These are phyloP conservation scores for Bretschneidera sinensis DNA, from an alignment of 345 rosid genomes.

Conservation along the genomic window DNA sequence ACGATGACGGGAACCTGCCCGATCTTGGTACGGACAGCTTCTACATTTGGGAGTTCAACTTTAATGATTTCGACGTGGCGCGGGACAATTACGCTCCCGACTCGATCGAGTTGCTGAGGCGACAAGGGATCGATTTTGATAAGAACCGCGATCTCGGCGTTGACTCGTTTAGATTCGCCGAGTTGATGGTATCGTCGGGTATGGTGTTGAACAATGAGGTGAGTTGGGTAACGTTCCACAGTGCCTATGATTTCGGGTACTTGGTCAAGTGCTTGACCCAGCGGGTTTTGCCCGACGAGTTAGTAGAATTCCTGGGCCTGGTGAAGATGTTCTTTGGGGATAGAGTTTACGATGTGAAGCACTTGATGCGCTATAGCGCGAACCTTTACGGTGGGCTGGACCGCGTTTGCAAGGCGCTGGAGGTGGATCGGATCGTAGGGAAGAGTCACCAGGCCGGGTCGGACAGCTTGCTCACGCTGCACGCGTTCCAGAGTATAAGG, in stretches of 20 bases:
- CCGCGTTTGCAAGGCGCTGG: conserved; percentile 33
- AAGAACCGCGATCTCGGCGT: conserved; percentile 36
- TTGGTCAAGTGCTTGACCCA: conserved; percentile 53
- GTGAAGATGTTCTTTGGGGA: conserved; percentile 39
- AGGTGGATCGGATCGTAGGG: conserved; percentile 36
- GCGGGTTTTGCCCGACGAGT: conserved; percentile 25
- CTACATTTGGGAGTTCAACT: conserved; percentile 68
- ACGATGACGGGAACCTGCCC: conserved; percentile 47
- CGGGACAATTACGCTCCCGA: conserved; percentile 45
- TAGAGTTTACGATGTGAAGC: conserved; percentile 56
- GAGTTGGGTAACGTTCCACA: conserved; percentile 70
- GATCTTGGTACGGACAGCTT: conserved; percentile 36
- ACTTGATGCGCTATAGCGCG: conserved; percentile 43
- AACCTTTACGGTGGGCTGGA: conserved; percentile 52
- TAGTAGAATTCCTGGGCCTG: conserved; percentile 31
- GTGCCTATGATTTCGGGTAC: conserved; percentile 68
- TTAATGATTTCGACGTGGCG: conserved; percentile 46
- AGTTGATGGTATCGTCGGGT: conserved; percentile 54
- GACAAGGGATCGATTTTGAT: conserved; percentile 61
- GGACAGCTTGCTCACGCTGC: conserved; percentile 42
- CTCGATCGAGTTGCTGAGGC: conserved; percentile 50
- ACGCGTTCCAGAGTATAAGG: conserved; percentile 34
- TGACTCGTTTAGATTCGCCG: conserved; percentile 40
- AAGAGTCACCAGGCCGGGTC: conserved; percentile 49
- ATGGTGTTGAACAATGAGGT: conserved; percentile 40